A percentile compares a stretch with the other conserved stretches of the same genome.
phyloP scores from a whole-genome alignment of 345 rosid species.

The Arabidopsis suecica region DNA sequence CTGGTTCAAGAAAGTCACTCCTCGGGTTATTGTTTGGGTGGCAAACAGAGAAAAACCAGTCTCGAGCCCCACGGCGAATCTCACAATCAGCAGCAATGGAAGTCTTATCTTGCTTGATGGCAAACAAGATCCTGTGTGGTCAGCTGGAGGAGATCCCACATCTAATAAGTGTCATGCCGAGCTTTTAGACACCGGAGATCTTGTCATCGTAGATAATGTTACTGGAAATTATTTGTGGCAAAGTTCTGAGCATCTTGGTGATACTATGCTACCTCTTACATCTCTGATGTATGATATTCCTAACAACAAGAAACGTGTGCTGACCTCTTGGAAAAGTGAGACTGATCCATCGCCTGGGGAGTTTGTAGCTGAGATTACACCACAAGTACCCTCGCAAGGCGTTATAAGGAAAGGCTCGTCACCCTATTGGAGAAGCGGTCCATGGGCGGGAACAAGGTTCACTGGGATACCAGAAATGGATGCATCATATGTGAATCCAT shows the following conservation, averaged over 20 bases:
- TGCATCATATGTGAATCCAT: conserved; percentile 38
- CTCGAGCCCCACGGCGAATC: conserved; percentile 22
- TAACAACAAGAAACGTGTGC: conserved; percentile 35
- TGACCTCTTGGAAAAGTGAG: conserved; percentile 44
- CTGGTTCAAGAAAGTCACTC: conserved; percentile 50
- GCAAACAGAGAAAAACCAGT: conserved; percentile 43
- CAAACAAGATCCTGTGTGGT: conserved; percentile 39
- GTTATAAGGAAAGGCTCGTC: conserved; percentile 42
- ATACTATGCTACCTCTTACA: conserved; percentile 42
- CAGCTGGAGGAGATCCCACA: conserved; percentile 19
- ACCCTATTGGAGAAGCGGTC: conserved; percentile 47
- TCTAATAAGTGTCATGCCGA: conserved; percentile 36
- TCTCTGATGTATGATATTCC: conserved; percentile 41
- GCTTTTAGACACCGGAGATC: conserved; percentile 45
- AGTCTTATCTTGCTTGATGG: conserved; percentile 43
- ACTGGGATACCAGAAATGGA: conserved; percentile 50
- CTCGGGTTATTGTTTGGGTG: conserved; percentile 50
- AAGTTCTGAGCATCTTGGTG: conserved; percentile 45
- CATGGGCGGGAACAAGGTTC: conserved; percentile 45
- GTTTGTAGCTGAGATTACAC: conserved; percentile 43
- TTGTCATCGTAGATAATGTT: conserved; percentile 39
- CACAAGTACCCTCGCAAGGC: conserved; percentile 46
- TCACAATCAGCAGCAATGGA: conserved; percentile 41
- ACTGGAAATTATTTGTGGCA: conserved; percentile 42
- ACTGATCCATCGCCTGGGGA: conserved; percentile 47